Base-by-base conservation (phyloP, 2,329 filamentous ascomycete species). In the Lasiodiplodia sp. region DNA sequence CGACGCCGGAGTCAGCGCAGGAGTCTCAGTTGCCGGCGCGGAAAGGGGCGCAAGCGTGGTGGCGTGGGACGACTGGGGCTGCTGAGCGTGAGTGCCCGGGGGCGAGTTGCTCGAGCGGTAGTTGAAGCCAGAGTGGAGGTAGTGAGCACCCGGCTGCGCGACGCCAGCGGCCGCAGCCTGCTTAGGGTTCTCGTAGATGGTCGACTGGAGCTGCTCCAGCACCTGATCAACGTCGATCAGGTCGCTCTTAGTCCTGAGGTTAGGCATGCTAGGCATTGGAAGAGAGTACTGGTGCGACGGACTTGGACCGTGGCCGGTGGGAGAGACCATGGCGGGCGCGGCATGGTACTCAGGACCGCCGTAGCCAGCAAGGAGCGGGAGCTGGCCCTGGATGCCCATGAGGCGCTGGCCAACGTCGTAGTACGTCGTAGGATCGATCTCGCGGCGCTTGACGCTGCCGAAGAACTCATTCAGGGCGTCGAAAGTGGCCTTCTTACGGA, bases 401-500 rank as follows among this genome's bases (percentile, higher is more conserved):
- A 99, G 87, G 71, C 94, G 91, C 78, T 96, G 93, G 73, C 94
- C 94, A 72, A 99, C 94, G 77, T 96, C 92, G 68, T 91, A 87
- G 80, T 97, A 98, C n/a, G 92, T 96, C 66, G 87, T 87, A 3
- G 94, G 92, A 78, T 98, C 93, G 73, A 98, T 92, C 74, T 94
- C 90, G 76, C 94, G 92, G 75, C 94, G 92, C 86, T 97, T 98
- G 73, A 94, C 90, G 78, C 92, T 93, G 73, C 92, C 93, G 73
- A 98, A 97, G 83, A 98, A 97, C 78, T 97, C 93, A 77, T 97
- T 95, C 69, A 97, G 84, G 69, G 92, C 92, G 76, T 97, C 94
- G 73, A 91, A 92, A 11, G 58, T 38, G n/a, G 89, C 89, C 71
- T 82, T 83, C 83, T 95, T 96, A 76, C 92, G 89, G 73, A 89